phyloP scores from a whole-genome alignment of 306 rosid species.

The Ammopiptanthus mongolicus region DNA sequence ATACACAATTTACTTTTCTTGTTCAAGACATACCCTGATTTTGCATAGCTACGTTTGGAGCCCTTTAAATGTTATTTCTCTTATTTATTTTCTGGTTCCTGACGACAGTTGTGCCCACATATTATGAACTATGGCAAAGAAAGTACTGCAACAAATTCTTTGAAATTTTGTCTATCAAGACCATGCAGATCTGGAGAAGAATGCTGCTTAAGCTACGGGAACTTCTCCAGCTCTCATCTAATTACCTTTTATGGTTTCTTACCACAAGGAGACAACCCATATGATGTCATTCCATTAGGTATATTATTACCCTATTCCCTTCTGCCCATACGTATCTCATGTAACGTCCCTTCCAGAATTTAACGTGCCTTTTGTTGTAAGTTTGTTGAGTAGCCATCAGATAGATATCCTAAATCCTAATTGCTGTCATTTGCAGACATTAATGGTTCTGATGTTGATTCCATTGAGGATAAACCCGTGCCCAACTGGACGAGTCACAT shows the following conservation, averaged over 20 bases:
- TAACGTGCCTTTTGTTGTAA: slow-evolving; percentile 14
- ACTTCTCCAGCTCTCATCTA: slow-evolving; percentile 68
- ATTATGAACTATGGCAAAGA: slow-evolving; percentile 69
- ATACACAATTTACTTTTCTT: background rate
- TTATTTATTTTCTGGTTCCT: slow-evolving; percentile 26
- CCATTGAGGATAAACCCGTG: slow-evolving; percentile 24
- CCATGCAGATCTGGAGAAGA: slow-evolving; percentile 78
- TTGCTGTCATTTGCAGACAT: slow-evolving; percentile 42
- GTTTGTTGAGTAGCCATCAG: slow-evolving; percentile 18
- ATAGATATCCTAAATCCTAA: slow-evolving; percentile 8
- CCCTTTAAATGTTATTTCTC: background rate
- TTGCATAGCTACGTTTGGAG: background rate
- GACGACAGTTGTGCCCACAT: slow-evolving; percentile 71
- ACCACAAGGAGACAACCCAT: slow-evolving; percentile 78
- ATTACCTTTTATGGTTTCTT: slow-evolving; percentile 74
- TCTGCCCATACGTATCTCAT: background rate
- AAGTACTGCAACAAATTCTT: slow-evolving; percentile 58
- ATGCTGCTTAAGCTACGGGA: slow-evolving; percentile 80
- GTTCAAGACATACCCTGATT: background rate
- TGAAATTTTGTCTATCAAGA: slow-evolving; percentile 82
- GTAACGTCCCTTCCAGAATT: slow-evolving; percentile 11
- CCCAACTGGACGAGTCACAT: slow-evolving; percentile 52
- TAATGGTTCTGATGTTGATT: slow-evolving; percentile 32
- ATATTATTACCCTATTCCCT: slow-evolving; percentile 18
- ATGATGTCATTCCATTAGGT: slow-evolving; percentile 77